phyloP scores from a whole-genome alignment of 495 filamentous ascomycete genomes.

The Friedmanniomyces simplex region DNA sequence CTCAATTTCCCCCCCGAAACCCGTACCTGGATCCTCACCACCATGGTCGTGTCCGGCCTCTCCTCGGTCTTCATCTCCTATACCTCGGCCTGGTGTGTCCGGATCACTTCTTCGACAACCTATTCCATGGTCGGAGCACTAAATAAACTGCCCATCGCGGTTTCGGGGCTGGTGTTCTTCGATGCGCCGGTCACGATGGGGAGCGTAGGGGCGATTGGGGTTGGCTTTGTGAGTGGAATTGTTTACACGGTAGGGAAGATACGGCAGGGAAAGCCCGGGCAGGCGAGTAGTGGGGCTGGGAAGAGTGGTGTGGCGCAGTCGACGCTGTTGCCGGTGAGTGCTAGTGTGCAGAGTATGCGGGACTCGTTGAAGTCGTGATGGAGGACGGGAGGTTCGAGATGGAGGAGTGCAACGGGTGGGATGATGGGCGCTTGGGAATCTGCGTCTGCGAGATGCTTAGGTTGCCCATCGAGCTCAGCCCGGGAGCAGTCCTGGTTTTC shows the following conservation, averaged over 20 bases:
- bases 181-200: conserved; percentile 87
- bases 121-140: conserved; percentile 97
- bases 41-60: conserved; percentile 90
- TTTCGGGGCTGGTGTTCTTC: conserved; percentile 90
- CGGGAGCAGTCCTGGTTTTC: too few species aligned
- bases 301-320: conserved; percentile 16
- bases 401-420: background rate
- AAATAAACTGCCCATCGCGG: conserved; percentile 92
- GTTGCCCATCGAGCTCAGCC: too few species aligned
- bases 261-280: conserved; percentile 54
- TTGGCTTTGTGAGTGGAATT: conserved; percentile 85
- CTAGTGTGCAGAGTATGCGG: conserved; percentile 83
- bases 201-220: conserved; percentile 74
- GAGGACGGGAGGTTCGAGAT: too few species aligned
- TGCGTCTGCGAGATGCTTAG: too few species aligned
- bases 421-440: too few species aligned
- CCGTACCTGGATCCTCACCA: conserved; percentile 60
- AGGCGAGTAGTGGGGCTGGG: conserved; percentile 26
- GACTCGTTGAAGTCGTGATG: conserved; percentile 53
- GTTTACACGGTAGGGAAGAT: conserved; percentile 91
- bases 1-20: conserved; percentile 76
- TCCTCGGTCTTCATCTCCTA: conserved; percentile 97
- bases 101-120: conserved; percentile 88
- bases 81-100: conserved; percentile 96
- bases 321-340: conserved; percentile 72